Evolutionary conservation across 257 asterid genomes (phyloP), one percentile per base, ranked within the genome.

Genomic region (Leonotis leonurus): DNA sequence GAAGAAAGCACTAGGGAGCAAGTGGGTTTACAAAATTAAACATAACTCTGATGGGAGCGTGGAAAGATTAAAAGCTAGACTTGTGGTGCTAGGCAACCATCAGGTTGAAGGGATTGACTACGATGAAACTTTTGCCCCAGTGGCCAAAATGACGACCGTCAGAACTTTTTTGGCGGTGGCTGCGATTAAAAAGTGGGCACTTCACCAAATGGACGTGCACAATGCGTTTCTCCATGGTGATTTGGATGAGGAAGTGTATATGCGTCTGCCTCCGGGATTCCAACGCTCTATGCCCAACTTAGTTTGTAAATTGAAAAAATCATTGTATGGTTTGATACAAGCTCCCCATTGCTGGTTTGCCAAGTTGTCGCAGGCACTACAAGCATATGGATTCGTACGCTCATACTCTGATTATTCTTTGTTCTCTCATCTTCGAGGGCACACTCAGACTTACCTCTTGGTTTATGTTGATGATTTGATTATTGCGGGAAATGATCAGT

Each of bases 381-480:
- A n/a, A 2, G 8, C 5, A 2, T 66, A 65, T 45, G 65, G 70
- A 0, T 73, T 73, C 33, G 0, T 0, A 2, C 65, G 60, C 6
- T 73, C 73, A 1, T 30, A 22, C 6, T 40, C 63, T 0, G 67
- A 68, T 39, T 39, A 73, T 29, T 68, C 52, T 0, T 10, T 68
- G 3, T 67, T 73, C 40, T 17, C 36, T 2, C 46, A 5, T 11
- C 1, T 6, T 0, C 13, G 5, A 4, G 43, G 37, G 0, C 0
- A 0, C 2, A 5, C 21, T 2, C 45, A 54, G 0, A 24, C 57
- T 16, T 9, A 44, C 41, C 55, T 65, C 0, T 17, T 70, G 2
- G 52, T 70, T 1, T 56, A 70, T 61, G 77, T 65, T 14, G 71
- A 74, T 16, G 70, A 57, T 17, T 9, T 69, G 32, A 18, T 74